Percentiles rank a stretch among this genome's conserved stretches.
Conservation (phyloP, 129 eudicot species). For the Heracleum sosnowskyi region DNA sequence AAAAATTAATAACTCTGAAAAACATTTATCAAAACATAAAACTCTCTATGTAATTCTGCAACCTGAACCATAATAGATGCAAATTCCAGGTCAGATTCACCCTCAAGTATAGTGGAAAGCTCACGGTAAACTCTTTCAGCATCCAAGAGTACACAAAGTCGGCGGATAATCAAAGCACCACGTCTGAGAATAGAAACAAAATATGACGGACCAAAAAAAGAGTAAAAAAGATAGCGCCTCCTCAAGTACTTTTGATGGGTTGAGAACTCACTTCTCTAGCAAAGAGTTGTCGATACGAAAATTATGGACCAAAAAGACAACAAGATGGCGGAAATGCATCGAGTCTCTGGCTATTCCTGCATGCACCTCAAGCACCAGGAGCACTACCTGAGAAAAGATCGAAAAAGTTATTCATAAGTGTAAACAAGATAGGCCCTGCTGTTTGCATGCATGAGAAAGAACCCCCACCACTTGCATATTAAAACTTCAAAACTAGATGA, state of each 20-base stretch:
- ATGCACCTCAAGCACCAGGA: conserved; percentile 88
- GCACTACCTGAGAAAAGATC: conserved; percentile 59
- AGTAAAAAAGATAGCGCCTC: neutral
- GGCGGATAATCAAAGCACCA: conserved; percentile 79
- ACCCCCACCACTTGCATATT: neutral
- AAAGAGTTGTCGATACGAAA: conserved; percentile 61
- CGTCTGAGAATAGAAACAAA: conserved; percentile 44
- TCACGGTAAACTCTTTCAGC: conserved; percentile 90
- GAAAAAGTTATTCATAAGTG: conserved; percentile 1
- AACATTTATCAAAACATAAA: neutral
- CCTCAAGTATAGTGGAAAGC: conserved; percentile 77
- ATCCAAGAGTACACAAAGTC: conserved; percentile 87
- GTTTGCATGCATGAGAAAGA: neutral
- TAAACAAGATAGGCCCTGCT: neutral
- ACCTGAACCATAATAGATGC: conserved; percentile 98
- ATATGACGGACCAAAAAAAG: neutral
- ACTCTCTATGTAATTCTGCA: neutral
- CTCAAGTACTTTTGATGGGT: neutral
- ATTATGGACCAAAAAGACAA: conserved; percentile 60
- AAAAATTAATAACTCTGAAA: neutral
- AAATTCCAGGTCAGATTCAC: conserved; percentile 85
- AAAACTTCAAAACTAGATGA: neutral
- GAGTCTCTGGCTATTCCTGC: conserved; percentile 90
- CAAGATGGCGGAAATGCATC: conserved; percentile 71
- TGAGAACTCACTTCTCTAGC: conserved; percentile 61